phyloP scores from a whole-genome alignment of 106 monocot species.

The Alisma plantagoaquatica region DNA sequence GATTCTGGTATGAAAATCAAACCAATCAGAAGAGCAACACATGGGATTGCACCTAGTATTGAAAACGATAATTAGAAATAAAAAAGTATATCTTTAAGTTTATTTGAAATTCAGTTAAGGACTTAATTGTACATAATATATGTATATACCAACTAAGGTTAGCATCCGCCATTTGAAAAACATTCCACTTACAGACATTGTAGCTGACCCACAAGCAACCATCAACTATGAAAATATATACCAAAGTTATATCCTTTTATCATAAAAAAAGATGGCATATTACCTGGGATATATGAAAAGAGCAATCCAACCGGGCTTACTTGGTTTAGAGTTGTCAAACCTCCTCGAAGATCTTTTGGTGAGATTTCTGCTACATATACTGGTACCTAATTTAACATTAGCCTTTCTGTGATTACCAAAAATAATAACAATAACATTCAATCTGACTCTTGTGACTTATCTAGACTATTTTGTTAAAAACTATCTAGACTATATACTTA shows the following conservation, averaged over 20 bases:
- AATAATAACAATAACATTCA: too few species aligned
- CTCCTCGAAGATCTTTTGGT: slow-evolving; percentile 50
- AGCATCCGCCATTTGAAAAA: slow-evolving; percentile 39
- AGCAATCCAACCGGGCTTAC: slow-evolving; percentile 5
- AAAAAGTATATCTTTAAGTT: too few species aligned
- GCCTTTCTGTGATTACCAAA: too few species aligned
- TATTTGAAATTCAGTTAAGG: too few species aligned
- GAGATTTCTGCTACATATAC: slow-evolving; percentile 64
- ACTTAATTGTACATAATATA: too few species aligned
- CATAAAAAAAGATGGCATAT: not conserved
- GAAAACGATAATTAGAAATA: too few species aligned
- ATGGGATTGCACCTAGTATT: slow-evolving; percentile 53
- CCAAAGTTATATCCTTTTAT: not conserved
- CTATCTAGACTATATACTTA: too few species aligned
- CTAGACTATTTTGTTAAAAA: too few species aligned
- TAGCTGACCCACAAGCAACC: slow-evolving; percentile 27
- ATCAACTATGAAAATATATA: slow-evolving; percentile 46
- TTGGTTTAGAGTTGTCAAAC: slow-evolving; percentile 47
- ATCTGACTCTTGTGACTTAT: too few species aligned
- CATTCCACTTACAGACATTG: slow-evolving; percentile 29
- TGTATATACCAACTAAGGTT: slow-evolving; percentile 34
- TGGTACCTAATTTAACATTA: slow-evolving; percentile 30
- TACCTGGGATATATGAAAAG: not conserved
- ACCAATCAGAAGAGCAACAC: slow-evolving; percentile 36
- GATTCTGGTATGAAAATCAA: slow-evolving; percentile 61